phyloP scores from a whole-genome alignment of 2,329 filamentous ascomycete species.

The Aspergillus sp. region DNA sequence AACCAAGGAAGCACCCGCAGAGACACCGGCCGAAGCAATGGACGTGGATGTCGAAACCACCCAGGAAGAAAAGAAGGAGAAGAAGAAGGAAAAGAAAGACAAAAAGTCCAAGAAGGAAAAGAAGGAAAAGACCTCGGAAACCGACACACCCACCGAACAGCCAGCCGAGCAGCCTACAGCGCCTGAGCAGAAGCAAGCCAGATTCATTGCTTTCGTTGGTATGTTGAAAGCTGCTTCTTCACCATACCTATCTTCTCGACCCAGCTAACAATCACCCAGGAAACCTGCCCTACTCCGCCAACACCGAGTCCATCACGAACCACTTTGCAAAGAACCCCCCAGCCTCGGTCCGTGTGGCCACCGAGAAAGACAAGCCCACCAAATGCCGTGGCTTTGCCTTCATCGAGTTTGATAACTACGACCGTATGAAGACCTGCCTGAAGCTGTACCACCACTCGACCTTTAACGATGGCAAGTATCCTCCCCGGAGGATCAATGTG shows the following conservation, averaged over 20 bases:
- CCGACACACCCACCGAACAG: constrained; percentile 23
- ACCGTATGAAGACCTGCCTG: constrained; percentile 88
- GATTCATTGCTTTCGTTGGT: constrained; percentile 78
- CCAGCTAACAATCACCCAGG: constrained; percentile 42
- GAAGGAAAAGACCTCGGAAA: constrained; percentile 20
- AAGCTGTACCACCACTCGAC: constrained; percentile 83
- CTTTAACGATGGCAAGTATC: constrained; percentile 57
- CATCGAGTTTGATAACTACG: constrained; percentile 80
- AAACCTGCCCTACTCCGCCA: constrained; percentile 85
- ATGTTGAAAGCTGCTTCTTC: constrained; percentile 15
- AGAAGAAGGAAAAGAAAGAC: constrained; percentile 12
- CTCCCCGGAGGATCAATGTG: constrained; percentile 77
- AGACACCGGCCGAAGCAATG: constrained; percentile 9
- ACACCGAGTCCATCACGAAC: constrained; percentile 59
- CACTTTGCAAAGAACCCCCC: constrained; percentile 78
- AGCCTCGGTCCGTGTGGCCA: constrained; percentile 66
- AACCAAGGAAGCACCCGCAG: constrained; percentile 3
- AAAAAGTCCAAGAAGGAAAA: constrained; percentile 18
- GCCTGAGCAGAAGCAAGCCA: constrained; percentile 37
- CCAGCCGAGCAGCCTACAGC: constrained; percentile 12
- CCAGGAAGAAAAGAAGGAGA: constrained; percentile 4
- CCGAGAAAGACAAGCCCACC: constrained; percentile 57
- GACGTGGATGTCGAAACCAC: constrained; percentile 11
- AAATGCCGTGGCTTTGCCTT: constrained; percentile 77
- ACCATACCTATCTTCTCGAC: neutral